Conservation (phyloP, 1,139 yeast species). For the Candida tunisiensis region DNA sequence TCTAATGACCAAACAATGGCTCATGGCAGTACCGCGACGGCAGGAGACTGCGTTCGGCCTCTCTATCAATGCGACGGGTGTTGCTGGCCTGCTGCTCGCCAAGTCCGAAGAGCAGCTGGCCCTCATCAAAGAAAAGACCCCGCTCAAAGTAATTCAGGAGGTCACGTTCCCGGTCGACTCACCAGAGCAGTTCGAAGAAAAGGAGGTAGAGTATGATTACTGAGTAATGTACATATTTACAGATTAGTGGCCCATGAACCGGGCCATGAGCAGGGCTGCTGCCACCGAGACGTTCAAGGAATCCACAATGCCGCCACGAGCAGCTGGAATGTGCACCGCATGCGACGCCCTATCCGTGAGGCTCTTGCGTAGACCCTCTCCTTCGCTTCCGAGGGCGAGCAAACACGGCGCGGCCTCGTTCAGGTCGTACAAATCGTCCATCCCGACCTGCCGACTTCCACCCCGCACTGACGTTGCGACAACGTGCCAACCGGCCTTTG, state of each 20-base stretch:
- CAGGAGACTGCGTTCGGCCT: slow-evolving; percentile 21
- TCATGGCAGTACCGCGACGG: slow-evolving; percentile 69
- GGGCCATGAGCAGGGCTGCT: slow-evolving; percentile 45
- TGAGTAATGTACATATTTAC: not conserved
- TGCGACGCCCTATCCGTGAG: slow-evolving; percentile 47
- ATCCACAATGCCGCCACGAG: slow-evolving; percentile 35
- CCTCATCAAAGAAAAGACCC: slow-evolving; percentile 12
- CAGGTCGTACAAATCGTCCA: slow-evolving; percentile 22
- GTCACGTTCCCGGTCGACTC: slow-evolving; percentile 44
- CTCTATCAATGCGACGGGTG: slow-evolving; percentile 70
- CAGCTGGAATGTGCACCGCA: slow-evolving; percentile 32
- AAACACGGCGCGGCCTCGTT: slow-evolving; percentile 39
- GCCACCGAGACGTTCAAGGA: slow-evolving; percentile 87
- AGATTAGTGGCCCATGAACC: not conserved
- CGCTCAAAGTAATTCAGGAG: slow-evolving; percentile 27
- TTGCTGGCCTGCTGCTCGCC: slow-evolving; percentile 61
- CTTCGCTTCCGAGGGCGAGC: slow-evolving; percentile 74
- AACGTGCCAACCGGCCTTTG: slow-evolving; percentile 51
- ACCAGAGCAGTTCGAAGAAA: slow-evolving; percentile 7
- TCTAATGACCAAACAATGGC: slow-evolving; percentile 64
- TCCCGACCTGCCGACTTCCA: slow-evolving; percentile 16
- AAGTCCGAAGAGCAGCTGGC: slow-evolving; percentile 38
- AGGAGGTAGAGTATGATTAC: slow-evolving; percentile 11
- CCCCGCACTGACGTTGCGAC: slow-evolving; percentile 32
- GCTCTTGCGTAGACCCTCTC: slow-evolving; percentile 59